Conservation (phyloP, 176 grass and related monocot species). For the Poa pratensis region DNA sequence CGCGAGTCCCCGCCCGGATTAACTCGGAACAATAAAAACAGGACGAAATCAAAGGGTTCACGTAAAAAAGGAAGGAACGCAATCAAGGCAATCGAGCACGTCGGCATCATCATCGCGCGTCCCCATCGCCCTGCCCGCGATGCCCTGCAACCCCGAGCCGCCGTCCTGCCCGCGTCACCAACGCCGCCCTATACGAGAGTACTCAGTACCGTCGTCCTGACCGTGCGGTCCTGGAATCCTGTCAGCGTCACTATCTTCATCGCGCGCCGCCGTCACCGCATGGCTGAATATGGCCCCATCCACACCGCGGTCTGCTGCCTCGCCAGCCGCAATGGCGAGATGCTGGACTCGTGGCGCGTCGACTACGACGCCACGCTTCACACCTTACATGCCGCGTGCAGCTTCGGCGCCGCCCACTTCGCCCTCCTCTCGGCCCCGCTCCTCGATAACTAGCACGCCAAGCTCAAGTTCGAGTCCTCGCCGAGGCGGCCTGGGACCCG, state of each 20-base stretch:
- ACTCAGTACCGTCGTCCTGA: too few species aligned
- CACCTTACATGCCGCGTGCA: conserved; percentile 62
- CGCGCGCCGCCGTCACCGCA: conserved; percentile 48
- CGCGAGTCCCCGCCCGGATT: too few species aligned
- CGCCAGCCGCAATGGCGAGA: conserved; percentile 73
- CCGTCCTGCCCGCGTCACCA: too few species aligned
- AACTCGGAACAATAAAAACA: too few species aligned
- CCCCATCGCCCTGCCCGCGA: too few species aligned
- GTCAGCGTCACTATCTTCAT: conserved; percentile 58
- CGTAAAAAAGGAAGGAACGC: too few species aligned
- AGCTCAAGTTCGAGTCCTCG: conserved; percentile 83
- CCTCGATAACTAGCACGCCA: conserved; percentile 88
- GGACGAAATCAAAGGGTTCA: too few species aligned
- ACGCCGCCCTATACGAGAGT: too few species aligned
- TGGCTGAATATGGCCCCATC: conserved; percentile 34
- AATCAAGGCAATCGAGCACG: too few species aligned
- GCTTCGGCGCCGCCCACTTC: conserved; percentile 75
- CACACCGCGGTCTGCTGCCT: conserved; percentile 87
- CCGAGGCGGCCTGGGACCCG: conserved; percentile 51
- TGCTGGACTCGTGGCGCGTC: conserved; percentile 79
- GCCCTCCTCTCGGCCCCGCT: conserved; percentile 88
- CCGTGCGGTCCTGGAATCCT: background rate
- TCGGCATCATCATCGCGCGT: too few species aligned
- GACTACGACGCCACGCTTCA: conserved; percentile 77
- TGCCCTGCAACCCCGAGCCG: too few species aligned